Conservation (phyloP, 1,284 basidiomycete genomes). For the Sanghuangporus weigelae region DNA sequence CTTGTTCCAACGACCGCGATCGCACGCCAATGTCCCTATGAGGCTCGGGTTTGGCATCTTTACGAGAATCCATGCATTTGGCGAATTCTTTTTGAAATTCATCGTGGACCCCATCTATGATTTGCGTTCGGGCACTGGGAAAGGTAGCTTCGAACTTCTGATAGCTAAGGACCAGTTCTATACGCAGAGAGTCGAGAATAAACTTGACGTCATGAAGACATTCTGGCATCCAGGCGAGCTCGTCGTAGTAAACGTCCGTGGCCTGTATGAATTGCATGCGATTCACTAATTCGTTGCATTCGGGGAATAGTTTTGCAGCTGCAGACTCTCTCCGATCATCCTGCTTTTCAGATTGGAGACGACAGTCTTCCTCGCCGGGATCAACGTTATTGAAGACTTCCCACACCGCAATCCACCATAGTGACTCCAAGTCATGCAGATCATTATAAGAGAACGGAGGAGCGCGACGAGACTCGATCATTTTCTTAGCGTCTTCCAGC, state of each 20-base stretch:
- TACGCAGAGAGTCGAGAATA: too few species aligned
- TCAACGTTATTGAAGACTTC: not conserved
- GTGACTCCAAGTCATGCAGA: constrained; percentile 3
- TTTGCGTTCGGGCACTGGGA: not conserved
- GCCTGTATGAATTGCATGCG: not conserved
- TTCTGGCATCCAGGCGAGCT: not conserved
- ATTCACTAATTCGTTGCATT: not conserved
- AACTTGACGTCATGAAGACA: not conserved
- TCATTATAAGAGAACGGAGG: not conserved
- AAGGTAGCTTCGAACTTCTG: not conserved
- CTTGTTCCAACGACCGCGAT: too few species aligned
- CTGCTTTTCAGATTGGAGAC: not conserved
- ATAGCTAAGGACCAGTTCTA: too few species aligned
- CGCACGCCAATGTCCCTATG: too few species aligned
- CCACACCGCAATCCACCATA: constrained; percentile 1
- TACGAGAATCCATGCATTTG: not conserved
- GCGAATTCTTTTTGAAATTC: not conserved
- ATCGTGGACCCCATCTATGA: not conserved
- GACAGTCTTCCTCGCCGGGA: not conserved
- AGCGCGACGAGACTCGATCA: not conserved
- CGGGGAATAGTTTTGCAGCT: not conserved
- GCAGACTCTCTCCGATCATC: not conserved
- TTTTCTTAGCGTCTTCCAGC: not conserved
- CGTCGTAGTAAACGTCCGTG: not conserved
- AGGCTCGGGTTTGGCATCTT: not conserved